Percentiles rank a stretch among this genome's conserved stretches.
phyloP scores from a whole-genome alignment of 1,139 yeast species.

The Blastobotrys niveus region DNA sequence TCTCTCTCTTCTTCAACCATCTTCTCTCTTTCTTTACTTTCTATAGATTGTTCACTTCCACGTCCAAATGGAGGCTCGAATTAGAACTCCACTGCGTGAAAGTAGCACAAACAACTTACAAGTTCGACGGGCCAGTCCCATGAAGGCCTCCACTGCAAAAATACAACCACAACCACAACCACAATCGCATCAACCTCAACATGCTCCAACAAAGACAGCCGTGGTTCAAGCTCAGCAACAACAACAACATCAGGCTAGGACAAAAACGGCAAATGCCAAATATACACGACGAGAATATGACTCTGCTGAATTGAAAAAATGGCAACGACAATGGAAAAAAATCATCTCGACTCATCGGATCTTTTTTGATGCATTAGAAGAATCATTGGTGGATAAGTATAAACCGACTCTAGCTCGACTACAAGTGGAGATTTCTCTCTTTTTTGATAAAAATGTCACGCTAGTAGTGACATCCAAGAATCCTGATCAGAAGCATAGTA shows the following conservation, averaged over 20 bases:
- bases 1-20: no score
- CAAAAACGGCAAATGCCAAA: neutral
- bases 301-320: slow-evolving; percentile 32
- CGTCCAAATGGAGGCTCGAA: slow-evolving; percentile 4
- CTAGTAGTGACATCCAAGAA: slow-evolving; percentile 55
- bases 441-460: slow-evolving; percentile 73
- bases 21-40: no score
- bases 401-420: slow-evolving; percentile 35
- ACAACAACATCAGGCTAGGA: neutral
- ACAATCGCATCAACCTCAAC: neutral
- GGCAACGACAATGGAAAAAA: slow-evolving; percentile 80
- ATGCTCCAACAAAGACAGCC: neutral
- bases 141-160: no score
- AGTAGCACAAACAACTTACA: slow-evolving; percentile 9
- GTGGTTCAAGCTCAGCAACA: slow-evolving; percentile 1
- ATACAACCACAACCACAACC: neutral
- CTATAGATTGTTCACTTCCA: no score
- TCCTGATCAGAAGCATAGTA: slow-evolving; percentile 13
- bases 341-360: slow-evolving; percentile 70
- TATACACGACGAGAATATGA: slow-evolving; percentile 9
- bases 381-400: slow-evolving; percentile 44
- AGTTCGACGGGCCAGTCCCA: no score
- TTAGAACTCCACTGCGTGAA: slow-evolving; percentile 17
- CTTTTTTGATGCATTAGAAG: slow-evolving; percentile 73
- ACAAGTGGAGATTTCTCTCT: slow-evolving; percentile 50